These are phyloP conservation scores for Chionographis japonica DNA, from an alignment of 106 monocot genomes.

Conservation along the genomic window DNA sequence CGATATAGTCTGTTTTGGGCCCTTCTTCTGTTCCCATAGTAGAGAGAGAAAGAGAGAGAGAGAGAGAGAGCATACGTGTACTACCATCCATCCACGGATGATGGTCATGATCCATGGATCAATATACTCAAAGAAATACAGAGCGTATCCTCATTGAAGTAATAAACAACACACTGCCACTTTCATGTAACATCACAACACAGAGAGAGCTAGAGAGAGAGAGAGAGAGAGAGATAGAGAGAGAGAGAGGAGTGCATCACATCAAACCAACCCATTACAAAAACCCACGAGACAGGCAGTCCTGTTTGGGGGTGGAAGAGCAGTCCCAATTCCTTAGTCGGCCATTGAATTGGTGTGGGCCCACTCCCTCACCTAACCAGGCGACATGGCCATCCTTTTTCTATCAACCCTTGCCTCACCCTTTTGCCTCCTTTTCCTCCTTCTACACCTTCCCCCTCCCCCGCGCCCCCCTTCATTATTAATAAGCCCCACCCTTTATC, in stretches of 20 bases:
- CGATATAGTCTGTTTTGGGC: no score
- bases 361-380: constrained; percentile 21
- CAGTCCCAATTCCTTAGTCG: constrained; percentile 11
- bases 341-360: constrained; percentile 23
- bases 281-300: constrained; percentile 19
- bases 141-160: not conserved
- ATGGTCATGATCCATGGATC: no score
- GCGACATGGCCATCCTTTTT: constrained; percentile 15
- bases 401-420: not conserved
- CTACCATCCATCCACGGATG: no score
- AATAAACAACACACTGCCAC: constrained; percentile 1
- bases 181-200: constrained; percentile 3
- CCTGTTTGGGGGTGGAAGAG: constrained; percentile 14
- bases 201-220: constrained; percentile 8
- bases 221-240: not conserved
- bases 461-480: not conserved
- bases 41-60: no score
- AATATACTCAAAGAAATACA: no score
- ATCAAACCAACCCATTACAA: constrained; percentile 3
- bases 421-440: constrained; percentile 1
- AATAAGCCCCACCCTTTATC: not conserved
- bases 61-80: no score
- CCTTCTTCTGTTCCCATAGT: no score
- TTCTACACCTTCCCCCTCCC: not conserved
- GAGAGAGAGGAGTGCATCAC: constrained; percentile 10